Evolutionary conservation across 169 alveolate species (phyloP).

Genomic region (Plasmodium blacklocki): DNA sequence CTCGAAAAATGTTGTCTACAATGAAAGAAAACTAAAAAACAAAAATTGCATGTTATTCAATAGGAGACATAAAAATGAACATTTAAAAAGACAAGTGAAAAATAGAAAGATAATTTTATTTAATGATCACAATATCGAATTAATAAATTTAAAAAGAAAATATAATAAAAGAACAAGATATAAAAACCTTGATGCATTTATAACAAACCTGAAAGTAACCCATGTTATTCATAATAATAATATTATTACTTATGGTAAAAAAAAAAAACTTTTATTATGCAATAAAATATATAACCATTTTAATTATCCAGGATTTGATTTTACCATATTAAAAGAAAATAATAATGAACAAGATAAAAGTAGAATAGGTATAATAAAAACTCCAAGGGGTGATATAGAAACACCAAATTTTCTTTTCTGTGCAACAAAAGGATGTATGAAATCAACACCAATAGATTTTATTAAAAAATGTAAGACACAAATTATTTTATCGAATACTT

Average conservation of each 20-base stretch:
- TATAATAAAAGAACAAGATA: no score
- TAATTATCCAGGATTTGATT: constrained; percentile 40
- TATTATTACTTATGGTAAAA: neutral
- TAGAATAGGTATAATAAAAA: constrained; percentile 93
- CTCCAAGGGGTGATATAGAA: constrained; percentile 94
- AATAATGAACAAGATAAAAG: constrained; percentile 86
- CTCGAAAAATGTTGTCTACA: neutral
- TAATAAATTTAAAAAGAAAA: no score
- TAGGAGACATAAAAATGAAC: neutral
- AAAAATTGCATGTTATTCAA: neutral
- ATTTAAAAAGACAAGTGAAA: neutral
- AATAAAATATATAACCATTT: neutral
- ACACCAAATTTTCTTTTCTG: constrained; percentile 99
- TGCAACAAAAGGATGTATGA: constrained; percentile 97
- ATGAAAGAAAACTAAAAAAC: constrained; percentile 10
- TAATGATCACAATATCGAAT: no score
- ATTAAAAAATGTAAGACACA: constrained; percentile 77
- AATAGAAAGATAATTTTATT: neutral
- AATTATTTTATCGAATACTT: constrained; percentile 95
- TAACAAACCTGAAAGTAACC: neutral
- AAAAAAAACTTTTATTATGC: neutral
- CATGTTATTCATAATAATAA: neutral
- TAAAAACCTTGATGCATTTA: neutral
- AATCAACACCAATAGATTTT: constrained; percentile 80
- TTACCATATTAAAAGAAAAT: constrained; percentile 33